These are phyloP conservation scores for Aspergillus vadensis DNA, from an alignment of 2,329 filamentous ascomycete species.

Conservation along the genomic window DNA sequence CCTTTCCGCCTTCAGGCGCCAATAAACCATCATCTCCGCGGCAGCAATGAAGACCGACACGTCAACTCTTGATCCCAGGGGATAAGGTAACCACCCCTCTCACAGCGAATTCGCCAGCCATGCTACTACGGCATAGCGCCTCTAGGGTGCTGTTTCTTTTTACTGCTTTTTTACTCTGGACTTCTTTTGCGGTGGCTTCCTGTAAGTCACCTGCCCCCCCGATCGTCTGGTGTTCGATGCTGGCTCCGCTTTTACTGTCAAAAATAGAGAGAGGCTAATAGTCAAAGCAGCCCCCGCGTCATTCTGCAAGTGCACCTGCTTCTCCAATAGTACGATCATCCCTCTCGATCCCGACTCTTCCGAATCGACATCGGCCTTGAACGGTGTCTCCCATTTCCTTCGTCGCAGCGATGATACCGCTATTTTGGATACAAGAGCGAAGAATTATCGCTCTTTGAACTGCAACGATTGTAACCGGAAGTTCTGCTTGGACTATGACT, in stretches of 20 bases:
- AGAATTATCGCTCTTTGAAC: slow-evolving; percentile 48
- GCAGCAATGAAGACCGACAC: not conserved
- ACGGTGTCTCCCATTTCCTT: slow-evolving; percentile 26
- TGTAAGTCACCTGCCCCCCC: slow-evolving; percentile 33
- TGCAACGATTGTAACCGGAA: slow-evolving; percentile 69
- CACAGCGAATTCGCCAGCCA: slow-evolving; percentile 11
- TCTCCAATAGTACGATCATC: slow-evolving; percentile 68
- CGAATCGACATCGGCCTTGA: slow-evolving; percentile 21
- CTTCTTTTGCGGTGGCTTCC: slow-evolving; percentile 36
- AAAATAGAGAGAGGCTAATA: not conserved
- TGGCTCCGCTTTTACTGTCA: not conserved
- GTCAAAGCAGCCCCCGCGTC: slow-evolving; percentile 51
- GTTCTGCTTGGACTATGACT: slow-evolving; percentile 65
- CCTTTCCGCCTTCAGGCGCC: not conserved
- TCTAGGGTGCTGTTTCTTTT: slow-evolving; percentile 28
- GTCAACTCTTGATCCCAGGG: not conserved
- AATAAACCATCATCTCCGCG: not conserved
- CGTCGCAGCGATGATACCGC: slow-evolving; percentile 23
- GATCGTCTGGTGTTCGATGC: not conserved
- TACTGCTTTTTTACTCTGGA: slow-evolving; percentile 27
- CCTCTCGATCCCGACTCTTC: slow-evolving; percentile 54
- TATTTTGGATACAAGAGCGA: slow-evolving; percentile 27
- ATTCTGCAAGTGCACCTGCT: slow-evolving; percentile 73
- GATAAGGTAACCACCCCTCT: not conserved
- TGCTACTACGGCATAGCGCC: slow-evolving; percentile 23